Evolutionary conservation across 2,329 filamentous ascomycete species (phyloP).

Genomic region (Fusarium buxicola): DNA sequence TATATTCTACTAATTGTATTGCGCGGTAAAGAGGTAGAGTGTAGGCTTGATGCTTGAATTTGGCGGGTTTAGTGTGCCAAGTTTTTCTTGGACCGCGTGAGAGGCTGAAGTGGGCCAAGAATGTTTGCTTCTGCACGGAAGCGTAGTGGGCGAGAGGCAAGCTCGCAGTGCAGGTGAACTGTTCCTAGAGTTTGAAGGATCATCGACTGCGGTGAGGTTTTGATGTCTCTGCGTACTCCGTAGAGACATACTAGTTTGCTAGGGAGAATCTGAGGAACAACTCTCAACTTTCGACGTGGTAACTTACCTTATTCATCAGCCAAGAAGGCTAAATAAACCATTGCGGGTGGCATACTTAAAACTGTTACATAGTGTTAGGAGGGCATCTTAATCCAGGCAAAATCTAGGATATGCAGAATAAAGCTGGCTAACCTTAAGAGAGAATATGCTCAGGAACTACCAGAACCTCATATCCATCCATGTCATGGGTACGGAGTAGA

Average conservation of each 20-base stretch:
- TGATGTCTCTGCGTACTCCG: neutral
- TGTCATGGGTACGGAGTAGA: conserved; percentile 4
- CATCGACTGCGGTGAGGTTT: neutral
- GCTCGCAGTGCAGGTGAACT: neutral
- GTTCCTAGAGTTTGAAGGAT: too few species aligned
- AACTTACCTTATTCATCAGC: too few species aligned
- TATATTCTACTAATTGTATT: too few species aligned
- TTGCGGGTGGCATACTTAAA: too few species aligned
- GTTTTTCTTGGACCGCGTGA: too few species aligned
- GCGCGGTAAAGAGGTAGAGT: too few species aligned
- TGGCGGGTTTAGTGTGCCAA: too few species aligned
- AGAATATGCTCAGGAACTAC: neutral
- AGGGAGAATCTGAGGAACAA: neutral
- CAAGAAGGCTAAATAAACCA: neutral
- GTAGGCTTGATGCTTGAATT: too few species aligned
- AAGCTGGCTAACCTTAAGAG: neutral
- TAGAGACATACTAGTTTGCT: neutral
- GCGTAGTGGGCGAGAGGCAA: neutral
- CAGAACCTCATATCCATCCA: neutral
- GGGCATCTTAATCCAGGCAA: too few species aligned
- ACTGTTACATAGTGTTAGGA: too few species aligned
- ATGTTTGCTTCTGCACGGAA: neutral
- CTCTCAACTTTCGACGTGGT: neutral
- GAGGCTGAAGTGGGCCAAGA: conserved; percentile 18
- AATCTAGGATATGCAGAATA: too few species aligned